These are phyloP conservation scores for Gypsophila paniculata DNA, from an alignment of 179 eudicot species.

Conservation along the genomic window DNA sequence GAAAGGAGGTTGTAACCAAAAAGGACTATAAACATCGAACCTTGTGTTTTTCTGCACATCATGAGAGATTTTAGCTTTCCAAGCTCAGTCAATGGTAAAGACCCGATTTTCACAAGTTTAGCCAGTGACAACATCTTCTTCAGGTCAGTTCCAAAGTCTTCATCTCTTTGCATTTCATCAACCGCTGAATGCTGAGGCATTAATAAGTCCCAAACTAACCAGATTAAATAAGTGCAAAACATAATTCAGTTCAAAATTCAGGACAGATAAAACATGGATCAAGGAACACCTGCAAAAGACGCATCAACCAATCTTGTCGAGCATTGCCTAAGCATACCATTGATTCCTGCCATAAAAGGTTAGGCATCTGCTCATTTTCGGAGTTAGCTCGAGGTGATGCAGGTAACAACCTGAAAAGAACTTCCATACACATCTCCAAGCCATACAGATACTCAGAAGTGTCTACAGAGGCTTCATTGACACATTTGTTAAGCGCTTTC, in stretches of 20 bases:
- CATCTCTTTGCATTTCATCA: conserved; percentile 36
- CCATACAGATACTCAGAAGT: conserved; percentile 38
- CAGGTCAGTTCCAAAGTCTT: conserved; percentile 25
- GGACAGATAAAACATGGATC: background rate
- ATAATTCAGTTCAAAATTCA: background rate
- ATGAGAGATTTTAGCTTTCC: conserved; percentile 58
- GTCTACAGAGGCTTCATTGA: conserved; percentile 41
- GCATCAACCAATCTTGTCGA: conserved; percentile 56
- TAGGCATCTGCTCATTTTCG: conserved; percentile 26
- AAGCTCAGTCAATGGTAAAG: conserved; percentile 61
- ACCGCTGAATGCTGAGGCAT: conserved; percentile 44
- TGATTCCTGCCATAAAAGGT: conserved; percentile 62
- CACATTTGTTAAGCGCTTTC: conserved; percentile 62
- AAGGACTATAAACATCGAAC: conserved; percentile 38
- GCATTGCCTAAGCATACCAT: conserved; percentile 70
- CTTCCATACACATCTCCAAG: conserved; percentile 71
- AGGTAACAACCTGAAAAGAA: conserved; percentile 59
- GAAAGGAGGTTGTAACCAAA: background rate
- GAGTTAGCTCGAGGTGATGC: conserved; percentile 23
- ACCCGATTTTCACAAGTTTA: conserved; percentile 55
- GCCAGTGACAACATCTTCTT: conserved; percentile 58
- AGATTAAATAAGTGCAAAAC: background rate
- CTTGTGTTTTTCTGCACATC: conserved; percentile 49
- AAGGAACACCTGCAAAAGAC: conserved; percentile 55
- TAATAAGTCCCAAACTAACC: background rate